Evolutionary conservation across 192 early-diverging fungal species (phyloP).

Genomic region (Umbelopsis vinacea): DNA sequence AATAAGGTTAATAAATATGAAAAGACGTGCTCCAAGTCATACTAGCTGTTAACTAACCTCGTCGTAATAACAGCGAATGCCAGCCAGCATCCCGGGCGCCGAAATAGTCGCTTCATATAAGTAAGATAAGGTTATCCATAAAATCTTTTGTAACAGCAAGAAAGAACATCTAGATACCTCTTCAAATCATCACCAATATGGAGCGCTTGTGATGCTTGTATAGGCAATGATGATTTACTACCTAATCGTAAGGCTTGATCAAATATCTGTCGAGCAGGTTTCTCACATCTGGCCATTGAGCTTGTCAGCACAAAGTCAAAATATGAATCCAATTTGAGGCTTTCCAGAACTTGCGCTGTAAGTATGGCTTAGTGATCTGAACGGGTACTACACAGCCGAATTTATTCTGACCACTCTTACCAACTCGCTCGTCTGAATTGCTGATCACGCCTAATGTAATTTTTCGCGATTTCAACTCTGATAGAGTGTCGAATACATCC

Average conservation of each 20-base stretch:
- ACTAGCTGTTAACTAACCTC: slow-evolving; percentile 15
- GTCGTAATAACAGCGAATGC: slow-evolving; percentile 33
- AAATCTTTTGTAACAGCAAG: neutral
- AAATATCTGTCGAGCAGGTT: slow-evolving; percentile 58
- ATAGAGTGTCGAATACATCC: slow-evolving; percentile 52
- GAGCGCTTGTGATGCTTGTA: slow-evolving; percentile 50
- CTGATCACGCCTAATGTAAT: slow-evolving; percentile 62
- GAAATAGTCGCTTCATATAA: slow-evolving; percentile 27
- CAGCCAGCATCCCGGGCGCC: slow-evolving; percentile 37
- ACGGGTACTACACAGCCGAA: too few species aligned
- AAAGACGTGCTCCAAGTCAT: too few species aligned
- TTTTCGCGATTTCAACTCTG: slow-evolving; percentile 47
- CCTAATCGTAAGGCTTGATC: slow-evolving; percentile 49
- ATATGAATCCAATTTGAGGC: slow-evolving; percentile 46
- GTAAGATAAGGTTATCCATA: neutral
- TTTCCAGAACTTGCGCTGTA: slow-evolving; percentile 37
- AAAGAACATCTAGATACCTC: slow-evolving; percentile 26
- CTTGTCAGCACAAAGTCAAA: slow-evolving; percentile 67
- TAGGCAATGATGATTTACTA: slow-evolving; percentile 23
- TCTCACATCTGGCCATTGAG: slow-evolving; percentile 54
- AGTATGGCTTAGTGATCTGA: neutral
- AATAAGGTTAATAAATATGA: neutral
- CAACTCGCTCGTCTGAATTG: slow-evolving; percentile 64
- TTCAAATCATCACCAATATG: slow-evolving; percentile 65
- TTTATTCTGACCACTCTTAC: slow-evolving; percentile 23